These are phyloP conservation scores for Dendrobium catenatum DNA, from an alignment of 106 monocot species.

Conservation along the genomic window DNA sequence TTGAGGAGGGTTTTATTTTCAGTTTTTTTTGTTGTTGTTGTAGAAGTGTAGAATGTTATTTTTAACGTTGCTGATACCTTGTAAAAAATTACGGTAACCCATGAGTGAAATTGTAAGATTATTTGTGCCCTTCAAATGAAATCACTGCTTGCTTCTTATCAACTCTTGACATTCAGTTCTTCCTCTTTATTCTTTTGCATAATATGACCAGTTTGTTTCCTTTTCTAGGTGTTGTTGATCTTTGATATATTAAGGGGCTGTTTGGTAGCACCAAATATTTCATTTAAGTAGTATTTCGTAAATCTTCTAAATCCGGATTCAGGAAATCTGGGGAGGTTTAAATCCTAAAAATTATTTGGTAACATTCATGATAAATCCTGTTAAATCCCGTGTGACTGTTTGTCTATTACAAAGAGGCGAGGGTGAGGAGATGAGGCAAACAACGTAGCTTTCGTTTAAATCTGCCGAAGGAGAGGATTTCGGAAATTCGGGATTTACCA, in stretches of 20 bases:
- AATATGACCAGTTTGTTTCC: background rate
- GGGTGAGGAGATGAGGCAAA: too few relatives aligned
- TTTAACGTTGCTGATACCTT: background rate
- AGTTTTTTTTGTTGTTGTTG: background rate
- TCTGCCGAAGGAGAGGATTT: too few relatives aligned
- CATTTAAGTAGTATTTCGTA: too few relatives aligned
- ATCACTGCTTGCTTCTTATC: background rate
- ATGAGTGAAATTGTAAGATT: slow-evolving; percentile 1
- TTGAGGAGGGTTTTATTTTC: background rate
- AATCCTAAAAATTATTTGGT: too few relatives aligned
- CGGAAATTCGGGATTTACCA: too few relatives aligned
- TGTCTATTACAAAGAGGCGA: too few relatives aligned
- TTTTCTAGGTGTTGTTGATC: background rate
- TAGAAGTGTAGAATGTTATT: background rate
- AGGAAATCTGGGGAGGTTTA: too few relatives aligned
- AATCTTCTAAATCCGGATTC: too few relatives aligned
- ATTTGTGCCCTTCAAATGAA: background rate
- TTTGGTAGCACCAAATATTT: too few relatives aligned
- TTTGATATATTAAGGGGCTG: background rate
- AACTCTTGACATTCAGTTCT: background rate
- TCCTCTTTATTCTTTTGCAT: background rate
- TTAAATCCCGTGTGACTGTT: too few relatives aligned
- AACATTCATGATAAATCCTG: too few relatives aligned
- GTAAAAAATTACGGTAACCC: background rate
- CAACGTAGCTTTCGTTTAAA: too few relatives aligned